Base-by-base conservation (phyloP, 1,284 basidiomycete genomes). In the Melanopsichium pennsylvanicum region DNA sequence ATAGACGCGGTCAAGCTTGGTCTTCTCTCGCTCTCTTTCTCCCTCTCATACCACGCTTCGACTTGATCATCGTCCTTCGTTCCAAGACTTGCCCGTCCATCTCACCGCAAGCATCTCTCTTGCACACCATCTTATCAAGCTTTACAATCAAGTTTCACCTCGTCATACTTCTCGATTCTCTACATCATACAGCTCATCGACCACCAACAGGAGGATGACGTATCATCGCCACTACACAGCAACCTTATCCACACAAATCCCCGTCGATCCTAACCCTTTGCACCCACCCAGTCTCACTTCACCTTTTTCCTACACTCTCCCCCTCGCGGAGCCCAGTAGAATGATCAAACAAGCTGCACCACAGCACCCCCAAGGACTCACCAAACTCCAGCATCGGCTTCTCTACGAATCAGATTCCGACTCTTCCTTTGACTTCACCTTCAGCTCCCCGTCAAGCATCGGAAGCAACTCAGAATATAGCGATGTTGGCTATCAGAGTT, bases 371-470 rank as follows among this genome's bases (percentile, higher is more conserved):
- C 59, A 51, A 5, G 54, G 49, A 16, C 58, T 68, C 45, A 61
- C 54, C 45, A 61, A 58, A 31, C 32, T 68, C 10, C 64, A 68
- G 32, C 58, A 68, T 27, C 64, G 64, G n/a, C 58, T 67, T n/a
- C 58, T 68, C 43, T 68, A 68, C 49, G 64, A 68, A 18, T 56
- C 64, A 8, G 64, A 68, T 15, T 61, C 64, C n/a, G 64, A 66
- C 31, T 55, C 47, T 0, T 66, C 62, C 13, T 51, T 51, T 35
- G 62, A 68, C 19, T 31, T 54, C 21, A 31, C 52, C 23, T 68
- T 68, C 46, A 57, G 54, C 48, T 60, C 63, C n/a, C 52, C 51
- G 5, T 67, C 63, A 35, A 61, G 58, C 27, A 23, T 56, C 13
- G 58, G 44, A 0, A 61, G 58, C 12, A 41, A 26, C 9, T 58